Base-by-base conservation (phyloP, 805 yeast species). In the Pachysolen tannophilus region DNA sequence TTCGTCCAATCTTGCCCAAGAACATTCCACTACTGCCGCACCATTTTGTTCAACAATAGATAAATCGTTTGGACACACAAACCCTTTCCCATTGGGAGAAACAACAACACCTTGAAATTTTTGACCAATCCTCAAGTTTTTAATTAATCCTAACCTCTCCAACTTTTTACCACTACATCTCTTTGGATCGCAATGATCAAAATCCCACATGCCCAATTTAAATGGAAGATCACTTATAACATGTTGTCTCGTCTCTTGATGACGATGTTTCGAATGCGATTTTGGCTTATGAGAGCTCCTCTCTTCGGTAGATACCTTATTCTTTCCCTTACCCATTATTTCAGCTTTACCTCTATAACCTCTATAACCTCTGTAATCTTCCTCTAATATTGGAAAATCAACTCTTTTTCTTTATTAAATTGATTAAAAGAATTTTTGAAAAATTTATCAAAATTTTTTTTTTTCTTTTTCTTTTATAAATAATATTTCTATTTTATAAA, bases 1-100 rank as follows among this genome's bases (percentile, higher is more conserved):
- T 55, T 92, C 98, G 37, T 87, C 95, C n/a, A 92, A 56, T 37
- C 97, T 65, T 0, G 98, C 98, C 98, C 98, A 92, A 2, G 96
- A 86, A 58, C 97, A 90, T 55, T 92, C 98, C 2, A 92, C 97
- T 7, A 92, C 98, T 0, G 98, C 95, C n/a, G 87, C 92, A 25
- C 98, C 98, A 27, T 65, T 53, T 20, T 66, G 66, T 47, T 82
- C 94, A 0, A 87, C 95, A 9, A 85, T 67, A 31, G 74, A 82
- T 27, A 58, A 52, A 55, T 92, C 98, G 45, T 82, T 68, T 0
- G 97, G 97, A 54, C 95, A 85, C 1, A 92, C 95, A 1, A 86
- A 88, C 6, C 75, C 69, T 49, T 78, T 81, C 10, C 97, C 98
- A 50, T 86, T 87, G 0, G 98, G 97, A 17, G 96, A 78, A 2